These are phyloP conservation scores for Thelephora terrestris DNA, from an alignment of 1,284 basidiomycete species.

Conservation along the genomic window DNA sequence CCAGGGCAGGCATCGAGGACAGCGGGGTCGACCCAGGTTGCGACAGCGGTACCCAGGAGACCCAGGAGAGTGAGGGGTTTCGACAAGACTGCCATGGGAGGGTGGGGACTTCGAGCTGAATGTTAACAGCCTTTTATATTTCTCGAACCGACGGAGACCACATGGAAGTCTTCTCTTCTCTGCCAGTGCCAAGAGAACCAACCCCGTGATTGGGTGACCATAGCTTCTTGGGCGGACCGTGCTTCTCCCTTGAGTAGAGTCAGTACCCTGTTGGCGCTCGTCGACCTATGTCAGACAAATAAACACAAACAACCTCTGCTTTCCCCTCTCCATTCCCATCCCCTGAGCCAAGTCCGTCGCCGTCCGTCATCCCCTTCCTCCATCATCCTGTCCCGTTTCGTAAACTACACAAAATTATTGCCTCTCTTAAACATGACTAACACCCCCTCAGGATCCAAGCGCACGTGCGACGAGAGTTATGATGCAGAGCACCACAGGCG, in stretches of 20 bases:
- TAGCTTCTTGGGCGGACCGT: no score
- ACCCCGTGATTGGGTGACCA: no score
- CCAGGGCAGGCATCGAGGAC: slow-evolving; percentile 43
- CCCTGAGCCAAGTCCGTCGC: slow-evolving; percentile 4
- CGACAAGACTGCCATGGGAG: slow-evolving; percentile 2
- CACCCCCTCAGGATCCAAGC: slow-evolving; percentile 74
- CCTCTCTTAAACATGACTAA: slow-evolving; percentile 57
- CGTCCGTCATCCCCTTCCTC: slow-evolving; percentile 16
- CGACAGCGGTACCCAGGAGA: slow-evolving; percentile 6
- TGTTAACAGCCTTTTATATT: no score
- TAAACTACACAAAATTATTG: slow-evolving; percentile 44
- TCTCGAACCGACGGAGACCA: no score
- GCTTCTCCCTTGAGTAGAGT: no score
- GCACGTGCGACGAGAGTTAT: slow-evolving; percentile 53
- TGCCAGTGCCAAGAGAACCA: no score
- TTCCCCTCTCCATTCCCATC: neutral
- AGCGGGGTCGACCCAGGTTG: slow-evolving; percentile 21
- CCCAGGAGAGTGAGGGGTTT: neutral
- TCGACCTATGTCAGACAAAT: neutral
- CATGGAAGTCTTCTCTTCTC: no score
- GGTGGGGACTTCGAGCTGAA: no score
- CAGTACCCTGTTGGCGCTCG: no score
- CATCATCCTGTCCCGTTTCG: slow-evolving; percentile 73
- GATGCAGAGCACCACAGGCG: slow-evolving; percentile 27
- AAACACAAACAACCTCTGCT: neutral